Percentiles rank a stretch among this genome's conserved stretches.
These are phyloP conservation scores for Syncephalastrum sp. DNA, from an alignment of 371 early-diverging fungal genomes.

Conservation along the genomic window DNA sequence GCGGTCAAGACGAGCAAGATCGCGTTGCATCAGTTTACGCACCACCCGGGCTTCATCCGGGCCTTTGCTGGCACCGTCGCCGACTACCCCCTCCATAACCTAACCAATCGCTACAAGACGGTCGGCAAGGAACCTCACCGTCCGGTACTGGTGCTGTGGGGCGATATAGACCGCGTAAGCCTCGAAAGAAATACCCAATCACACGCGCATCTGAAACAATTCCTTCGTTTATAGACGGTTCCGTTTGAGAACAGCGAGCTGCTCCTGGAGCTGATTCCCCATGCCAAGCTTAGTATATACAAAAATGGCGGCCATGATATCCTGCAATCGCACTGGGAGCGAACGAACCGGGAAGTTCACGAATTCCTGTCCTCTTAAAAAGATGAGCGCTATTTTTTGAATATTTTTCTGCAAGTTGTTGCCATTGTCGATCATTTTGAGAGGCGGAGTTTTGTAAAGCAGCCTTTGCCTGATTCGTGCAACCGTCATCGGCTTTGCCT, in stretches of 20 bases:
- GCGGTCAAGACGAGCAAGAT: conserved; percentile 10
- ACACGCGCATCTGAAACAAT: background rate
- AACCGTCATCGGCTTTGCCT: no score
- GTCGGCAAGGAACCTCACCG: conserved; percentile 26
- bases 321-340: conserved; percentile 13
- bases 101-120: conserved; percentile 27
- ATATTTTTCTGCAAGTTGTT: no score
- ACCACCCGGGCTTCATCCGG: conserved; percentile 48
- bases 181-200: background rate
- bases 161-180: conserved; percentile 42
- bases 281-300: conserved; percentile 20
- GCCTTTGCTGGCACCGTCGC: conserved; percentile 41
- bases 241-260: conserved; percentile 24
- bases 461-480: no score
- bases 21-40: conserved; percentile 31
- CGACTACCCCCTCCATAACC: conserved; percentile 37
- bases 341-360: no score
- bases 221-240: conserved; percentile 26
- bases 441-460: no score
- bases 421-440: no score
- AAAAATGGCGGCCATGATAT: conserved; percentile 42
- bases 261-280: conserved; percentile 25
- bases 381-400: no score
- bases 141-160: conserved; percentile 44
- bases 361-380: no score